Conservation (phyloP, 2,329 filamentous ascomycete genomes). For the Pochonia chlamydosporia region DNA sequence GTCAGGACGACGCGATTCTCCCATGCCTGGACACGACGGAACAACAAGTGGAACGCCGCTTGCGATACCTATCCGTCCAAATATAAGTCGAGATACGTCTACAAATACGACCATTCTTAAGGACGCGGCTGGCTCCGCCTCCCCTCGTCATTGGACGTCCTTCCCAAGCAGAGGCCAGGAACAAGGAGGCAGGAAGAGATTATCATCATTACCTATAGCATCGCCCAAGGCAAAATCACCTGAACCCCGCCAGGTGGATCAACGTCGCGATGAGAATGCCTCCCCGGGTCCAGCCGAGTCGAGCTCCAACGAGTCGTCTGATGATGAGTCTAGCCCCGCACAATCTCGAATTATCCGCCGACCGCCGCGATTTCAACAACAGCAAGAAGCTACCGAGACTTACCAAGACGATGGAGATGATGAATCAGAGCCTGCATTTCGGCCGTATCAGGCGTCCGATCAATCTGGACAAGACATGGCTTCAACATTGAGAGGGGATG, state of each 20-base stretch:
- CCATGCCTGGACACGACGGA: slow-evolving; percentile 41
- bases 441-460: slow-evolving; percentile 36
- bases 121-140: slow-evolving; percentile 28
- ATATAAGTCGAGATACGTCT: slow-evolving; percentile 42
- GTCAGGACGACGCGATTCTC: slow-evolving; percentile 54
- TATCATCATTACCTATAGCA: slow-evolving; percentile 40
- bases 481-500: slow-evolving; percentile 46
- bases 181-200: slow-evolving; percentile 26
- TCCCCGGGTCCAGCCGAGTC: slow-evolving; percentile 32
- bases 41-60: slow-evolving; percentile 37
- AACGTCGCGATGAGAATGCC: slow-evolving; percentile 16
- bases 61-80: slow-evolving; percentile 37
- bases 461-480: slow-evolving; percentile 40
- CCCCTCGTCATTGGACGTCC: slow-evolving; percentile 13
- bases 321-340: slow-evolving; percentile 45
- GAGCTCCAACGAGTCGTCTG: slow-evolving; percentile 35
- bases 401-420: slow-evolving; percentile 49
- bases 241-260: slow-evolving; percentile 13
- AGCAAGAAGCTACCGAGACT: slow-evolving; percentile 26
- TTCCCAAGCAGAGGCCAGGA: slow-evolving; percentile 21
- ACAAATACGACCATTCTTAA: slow-evolving; percentile 37
- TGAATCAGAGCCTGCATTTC: slow-evolving; percentile 51
- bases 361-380: slow-evolving; percentile 46
- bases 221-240: slow-evolving; percentile 18
- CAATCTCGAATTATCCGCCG: slow-evolving; percentile 56